Percentiles rank a stretch among this genome's conserved stretches.
Conservation (phyloP, 257 asterid species). For the Orobanche coerulescens region DNA sequence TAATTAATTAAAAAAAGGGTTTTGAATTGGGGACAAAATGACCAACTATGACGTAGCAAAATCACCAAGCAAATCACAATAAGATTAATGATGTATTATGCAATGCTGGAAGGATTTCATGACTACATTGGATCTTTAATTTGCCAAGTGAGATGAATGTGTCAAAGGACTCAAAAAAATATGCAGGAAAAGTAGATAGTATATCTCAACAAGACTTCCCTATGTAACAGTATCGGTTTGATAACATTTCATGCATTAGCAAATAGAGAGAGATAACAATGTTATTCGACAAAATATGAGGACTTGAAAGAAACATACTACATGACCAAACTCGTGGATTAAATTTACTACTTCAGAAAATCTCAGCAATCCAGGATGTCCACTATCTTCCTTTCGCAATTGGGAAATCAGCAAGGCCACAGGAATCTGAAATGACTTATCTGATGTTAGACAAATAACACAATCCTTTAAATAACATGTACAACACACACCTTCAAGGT, state of each 20-base stretch:
- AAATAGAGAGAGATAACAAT: neutral
- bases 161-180: too few species aligned
- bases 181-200: neutral
- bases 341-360: slow-evolving; percentile 86
- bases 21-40: neutral
- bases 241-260: neutral
- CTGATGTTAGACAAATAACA: slow-evolving; percentile 18
- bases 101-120: slow-evolving; percentile 11
- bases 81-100: neutral
- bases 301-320: slow-evolving; percentile 46
- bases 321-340: slow-evolving; percentile 92
- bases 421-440: slow-evolving; percentile 53
- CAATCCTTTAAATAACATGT: neutral
- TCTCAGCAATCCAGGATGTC: slow-evolving; percentile 60
- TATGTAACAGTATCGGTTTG: neutral
- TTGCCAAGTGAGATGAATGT: slow-evolving; percentile 1
- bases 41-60: neutral
- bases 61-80: neutral
- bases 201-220: neutral
- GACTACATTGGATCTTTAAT: neutral
- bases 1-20: neutral
- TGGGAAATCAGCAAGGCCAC: slow-evolving; percentile 76
- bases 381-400: slow-evolving; percentile 63
- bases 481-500: neutral
- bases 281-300: neutral